phyloP scores from a whole-genome alignment of 2,329 filamentous ascomycete species.

The Phialophora verrucosa region DNA sequence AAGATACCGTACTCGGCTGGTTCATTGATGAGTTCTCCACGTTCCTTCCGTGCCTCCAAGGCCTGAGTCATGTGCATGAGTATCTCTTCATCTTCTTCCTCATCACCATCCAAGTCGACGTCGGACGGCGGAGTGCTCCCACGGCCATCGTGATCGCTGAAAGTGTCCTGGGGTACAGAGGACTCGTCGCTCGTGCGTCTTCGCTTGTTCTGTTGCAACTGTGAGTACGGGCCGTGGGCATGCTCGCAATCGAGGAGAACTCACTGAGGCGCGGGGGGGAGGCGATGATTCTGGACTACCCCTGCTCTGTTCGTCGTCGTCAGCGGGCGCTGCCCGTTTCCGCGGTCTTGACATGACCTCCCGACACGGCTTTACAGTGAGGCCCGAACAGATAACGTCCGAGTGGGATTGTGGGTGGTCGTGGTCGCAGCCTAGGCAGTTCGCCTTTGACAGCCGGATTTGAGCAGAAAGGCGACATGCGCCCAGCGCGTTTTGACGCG shows the following conservation, averaged over 20 bases:
- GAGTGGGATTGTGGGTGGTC: not conserved
- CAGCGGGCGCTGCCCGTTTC: constrained; percentile 24
- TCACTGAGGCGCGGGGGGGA: constrained; percentile 23
- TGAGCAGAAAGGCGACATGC: not conserved
- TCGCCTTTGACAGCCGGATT: not conserved
- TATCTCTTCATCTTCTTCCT: constrained; percentile 42
- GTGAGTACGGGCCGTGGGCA: constrained; percentile 12
- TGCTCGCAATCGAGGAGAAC: not conserved
- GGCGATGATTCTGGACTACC: constrained; percentile 18
- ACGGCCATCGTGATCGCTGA: constrained; percentile 25
- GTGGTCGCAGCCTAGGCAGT: not conserved
- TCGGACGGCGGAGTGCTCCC: constrained; percentile 34
- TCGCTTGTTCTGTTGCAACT: constrained; percentile 31
- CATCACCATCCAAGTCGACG: constrained; percentile 28
- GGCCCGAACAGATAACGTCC: not conserved
- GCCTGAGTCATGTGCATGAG: constrained; percentile 70
- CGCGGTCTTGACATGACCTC: constrained; percentile 20
- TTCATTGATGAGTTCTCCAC: constrained; percentile 68
- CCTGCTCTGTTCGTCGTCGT: constrained; percentile 22
- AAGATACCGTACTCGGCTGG: constrained; percentile 85
- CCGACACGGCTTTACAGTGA: not conserved
- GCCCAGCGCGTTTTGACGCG: constrained; percentile 8
- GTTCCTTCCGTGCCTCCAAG: constrained; percentile 56
- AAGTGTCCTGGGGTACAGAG: constrained; percentile 19
- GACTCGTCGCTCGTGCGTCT: constrained; percentile 37